Conservation (phyloP, 768 basidiomycete genomes). For the Macrolepiota dolichaula region DNA sequence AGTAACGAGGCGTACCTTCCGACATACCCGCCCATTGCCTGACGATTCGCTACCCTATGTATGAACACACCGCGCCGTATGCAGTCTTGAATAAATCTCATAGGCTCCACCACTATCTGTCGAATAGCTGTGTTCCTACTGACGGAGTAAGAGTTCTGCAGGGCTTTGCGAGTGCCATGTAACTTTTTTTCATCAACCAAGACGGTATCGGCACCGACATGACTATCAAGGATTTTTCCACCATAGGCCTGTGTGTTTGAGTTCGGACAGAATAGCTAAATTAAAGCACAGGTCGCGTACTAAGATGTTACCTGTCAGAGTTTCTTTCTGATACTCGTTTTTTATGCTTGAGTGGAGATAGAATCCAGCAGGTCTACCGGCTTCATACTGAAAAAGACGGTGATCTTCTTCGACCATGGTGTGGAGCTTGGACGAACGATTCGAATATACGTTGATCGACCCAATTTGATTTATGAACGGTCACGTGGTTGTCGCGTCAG, state of each 20-base stretch:
- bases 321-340: constrained; percentile 13
- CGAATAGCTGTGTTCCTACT: constrained; percentile 13
- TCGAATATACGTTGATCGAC: not conserved
- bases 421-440: not conserved
- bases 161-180: not conserved
- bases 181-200: constrained; percentile 14
- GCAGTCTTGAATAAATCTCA: constrained; percentile 24
- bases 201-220: constrained; percentile 21
- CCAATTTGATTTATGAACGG: not conserved
- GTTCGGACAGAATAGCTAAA: not conserved
- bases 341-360: constrained; percentile 31
- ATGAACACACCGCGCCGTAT: constrained; percentile 16
- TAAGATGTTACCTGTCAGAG: constrained; percentile 28
- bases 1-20: constrained; percentile 2
- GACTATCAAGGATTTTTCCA: constrained; percentile 20
- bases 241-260: constrained; percentile 22
- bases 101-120: constrained; percentile 22
- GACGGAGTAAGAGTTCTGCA: constrained; percentile 18
- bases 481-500: not conserved
- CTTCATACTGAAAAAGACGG: constrained; percentile 20
- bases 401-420: not conserved
- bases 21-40: constrained; percentile 27
- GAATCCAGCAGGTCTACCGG: constrained; percentile 27
- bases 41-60: constrained; percentile 16
- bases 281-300: constrained; percentile 20